Base-by-base conservation (phyloP, 257 asterid species). In the Gentiana dahurica region DNA sequence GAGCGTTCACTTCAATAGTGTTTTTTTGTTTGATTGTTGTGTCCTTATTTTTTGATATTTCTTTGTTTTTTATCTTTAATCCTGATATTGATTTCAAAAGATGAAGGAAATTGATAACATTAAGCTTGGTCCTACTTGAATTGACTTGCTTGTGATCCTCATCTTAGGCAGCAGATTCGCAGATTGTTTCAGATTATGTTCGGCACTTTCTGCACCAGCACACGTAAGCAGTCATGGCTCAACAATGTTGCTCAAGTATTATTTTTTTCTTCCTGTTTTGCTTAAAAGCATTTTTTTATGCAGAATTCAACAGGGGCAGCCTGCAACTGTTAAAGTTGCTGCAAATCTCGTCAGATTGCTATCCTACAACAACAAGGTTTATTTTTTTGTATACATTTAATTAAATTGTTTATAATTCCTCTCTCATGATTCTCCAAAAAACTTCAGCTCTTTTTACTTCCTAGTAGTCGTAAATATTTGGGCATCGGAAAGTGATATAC, bases 241-340 rank as follows among this genome's bases (percentile, higher is more conserved):
- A 34, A 60, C 7, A 41, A 5, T 41, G 46, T 5, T 41, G 9
- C 46, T 3, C 2, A 2, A 41, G 46, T 41, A 10, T 41, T 41
- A 4, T 41, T 7, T 2, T 5, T 7, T 41, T 41, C 9, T 41
- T 41, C 46, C 46, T 5, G 46, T 7, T 41, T 41, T 41, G 0
- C 46, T 5, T 7, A 41, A 41, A 5, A 41, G 46, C 8, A 5
- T 41, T 41, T 41, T 47, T 53, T 74, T 62, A 32, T 77, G 64
- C 86, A 86, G 94, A 70, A 86, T 84, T 66, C 95, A 86, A 61
- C 94, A 81, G 46, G 95, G 91, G 57, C 94, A 84, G 77, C 94
- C 94, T 58, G 74, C 95, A 3, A 86, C 91, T 41, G 95, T 86
- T 45, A 86, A 84, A 70, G 91, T 81, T 74, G 94, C 95, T 52